phyloP scores from a whole-genome alignment of 176 grass and related monocot species.

The Oryza meyeriana region DNA sequence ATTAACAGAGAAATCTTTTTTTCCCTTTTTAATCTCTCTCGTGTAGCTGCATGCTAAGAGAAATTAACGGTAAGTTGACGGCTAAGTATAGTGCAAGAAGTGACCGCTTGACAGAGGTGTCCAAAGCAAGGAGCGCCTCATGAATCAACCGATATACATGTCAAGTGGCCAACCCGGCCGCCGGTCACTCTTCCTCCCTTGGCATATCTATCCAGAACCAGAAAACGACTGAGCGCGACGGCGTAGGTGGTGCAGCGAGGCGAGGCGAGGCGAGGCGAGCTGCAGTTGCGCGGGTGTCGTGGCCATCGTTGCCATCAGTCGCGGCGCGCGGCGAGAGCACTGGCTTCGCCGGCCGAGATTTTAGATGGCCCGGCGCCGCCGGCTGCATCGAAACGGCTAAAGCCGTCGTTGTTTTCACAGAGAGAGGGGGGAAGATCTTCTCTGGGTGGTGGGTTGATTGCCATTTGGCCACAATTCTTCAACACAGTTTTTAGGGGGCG shows the following conservation, averaged over 20 bases:
- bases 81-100: neutral
- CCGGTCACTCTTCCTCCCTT: neutral
- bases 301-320: conserved; percentile 24
- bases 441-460: neutral
- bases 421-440: neutral
- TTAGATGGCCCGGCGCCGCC: neutral
- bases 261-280: neutral
- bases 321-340: neutral
- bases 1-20: too few relatives aligned
- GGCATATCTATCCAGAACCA: conserved; percentile 3
- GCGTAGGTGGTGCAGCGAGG: too few relatives aligned
- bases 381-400: neutral
- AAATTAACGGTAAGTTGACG: neutral
- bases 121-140: neutral
- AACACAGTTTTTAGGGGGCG: neutral
- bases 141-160: neutral
- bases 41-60: neutral
- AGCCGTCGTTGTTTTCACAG: neutral
- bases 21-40: too few relatives aligned
- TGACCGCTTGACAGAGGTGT: neutral
- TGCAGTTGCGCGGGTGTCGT: conserved; percentile 18
- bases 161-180: neutral
- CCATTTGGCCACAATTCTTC: neutral
- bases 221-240: conserved; percentile 24
- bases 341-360: neutral